A percentile compares a stretch with the other conserved stretches of the same genome.
These are phyloP conservation scores for Fraxinus ornus DNA, from an alignment of 305 asterid species.

Conservation along the genomic window DNA sequence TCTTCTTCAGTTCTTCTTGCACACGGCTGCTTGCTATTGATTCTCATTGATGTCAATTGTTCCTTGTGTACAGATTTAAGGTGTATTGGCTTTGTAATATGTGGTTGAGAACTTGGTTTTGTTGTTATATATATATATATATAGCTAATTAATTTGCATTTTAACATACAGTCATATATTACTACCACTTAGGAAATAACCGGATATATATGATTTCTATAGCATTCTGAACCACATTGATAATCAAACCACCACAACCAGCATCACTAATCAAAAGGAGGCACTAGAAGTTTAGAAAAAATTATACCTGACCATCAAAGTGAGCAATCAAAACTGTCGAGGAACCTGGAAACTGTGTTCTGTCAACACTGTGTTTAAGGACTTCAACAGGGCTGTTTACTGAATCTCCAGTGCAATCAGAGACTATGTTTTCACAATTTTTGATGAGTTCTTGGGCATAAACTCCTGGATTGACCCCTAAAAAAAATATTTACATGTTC, in stretches of 20 bases:
- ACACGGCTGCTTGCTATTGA: neutral
- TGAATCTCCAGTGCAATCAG: conserved; percentile 33
- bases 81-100: neutral
- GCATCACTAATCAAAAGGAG: neutral
- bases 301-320: conserved; percentile 74
- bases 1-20: neutral
- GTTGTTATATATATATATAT: neutral
- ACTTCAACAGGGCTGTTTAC: conserved; percentile 47
- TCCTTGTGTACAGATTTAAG: neutral
- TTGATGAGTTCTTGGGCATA: conserved; percentile 69
- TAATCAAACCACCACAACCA: neutral
- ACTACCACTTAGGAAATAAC: neutral
- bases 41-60: neutral
- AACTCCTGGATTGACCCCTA: conserved; percentile 69
- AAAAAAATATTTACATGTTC: neutral
- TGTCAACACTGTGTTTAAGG: conserved; percentile 50
- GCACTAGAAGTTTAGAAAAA: neutral
- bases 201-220: neutral
- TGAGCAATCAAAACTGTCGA: conserved; percentile 69
- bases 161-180: neutral
- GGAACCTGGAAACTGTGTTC: conserved; percentile 59
- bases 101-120: neutral
- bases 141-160: neutral
- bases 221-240: neutral
- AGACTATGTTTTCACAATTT: conserved; percentile 49